Conservation (phyloP, 768 basidiomycete genomes). For the Xanthoconium stramineum region DNA sequence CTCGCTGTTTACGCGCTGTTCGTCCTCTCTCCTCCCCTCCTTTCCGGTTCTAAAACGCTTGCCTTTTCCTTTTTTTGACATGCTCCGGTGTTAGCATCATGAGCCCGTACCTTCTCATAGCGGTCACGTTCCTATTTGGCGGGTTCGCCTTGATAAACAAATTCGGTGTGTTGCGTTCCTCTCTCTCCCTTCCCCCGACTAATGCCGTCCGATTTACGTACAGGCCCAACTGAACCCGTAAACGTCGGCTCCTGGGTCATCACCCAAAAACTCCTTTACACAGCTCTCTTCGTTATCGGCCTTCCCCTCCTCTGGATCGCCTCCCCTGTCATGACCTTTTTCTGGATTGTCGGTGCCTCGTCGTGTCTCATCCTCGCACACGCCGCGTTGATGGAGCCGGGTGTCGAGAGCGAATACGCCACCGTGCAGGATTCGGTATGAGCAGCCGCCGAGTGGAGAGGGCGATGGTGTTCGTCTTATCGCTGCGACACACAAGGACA, state of each 20-base stretch:
- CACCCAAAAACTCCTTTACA: slow-evolving; percentile 90
- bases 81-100: slow-evolving; percentile 47
- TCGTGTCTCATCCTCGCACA: slow-evolving; percentile 82
- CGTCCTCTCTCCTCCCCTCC: slow-evolving; percentile 23
- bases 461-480: no score
- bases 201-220: no score
- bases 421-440: slow-evolving; percentile 63
- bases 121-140: slow-evolving; percentile 84
- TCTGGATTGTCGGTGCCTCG: slow-evolving; percentile 93
- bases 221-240: slow-evolving; percentile 75
- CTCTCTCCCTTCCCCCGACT: background rate
- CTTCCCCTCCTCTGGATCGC: slow-evolving; percentile 82
- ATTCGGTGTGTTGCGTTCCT: slow-evolving; percentile 57
- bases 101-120: slow-evolving; percentile 77
- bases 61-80: no score
- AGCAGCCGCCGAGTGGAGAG: background rate
- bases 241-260: slow-evolving; percentile 78
- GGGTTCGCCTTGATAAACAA: slow-evolving; percentile 88
- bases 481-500: no score
- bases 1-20: slow-evolving; percentile 88
- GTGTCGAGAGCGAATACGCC: slow-evolving; percentile 91
- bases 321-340: slow-evolving; percentile 77
- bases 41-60: background rate
- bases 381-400: slow-evolving; percentile 88
- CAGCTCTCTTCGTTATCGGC: slow-evolving; percentile 85